phyloP scores from a whole-genome alignment of 2,329 filamentous ascomycete genomes.

The Fusarium pseudoanthophilum region DNA sequence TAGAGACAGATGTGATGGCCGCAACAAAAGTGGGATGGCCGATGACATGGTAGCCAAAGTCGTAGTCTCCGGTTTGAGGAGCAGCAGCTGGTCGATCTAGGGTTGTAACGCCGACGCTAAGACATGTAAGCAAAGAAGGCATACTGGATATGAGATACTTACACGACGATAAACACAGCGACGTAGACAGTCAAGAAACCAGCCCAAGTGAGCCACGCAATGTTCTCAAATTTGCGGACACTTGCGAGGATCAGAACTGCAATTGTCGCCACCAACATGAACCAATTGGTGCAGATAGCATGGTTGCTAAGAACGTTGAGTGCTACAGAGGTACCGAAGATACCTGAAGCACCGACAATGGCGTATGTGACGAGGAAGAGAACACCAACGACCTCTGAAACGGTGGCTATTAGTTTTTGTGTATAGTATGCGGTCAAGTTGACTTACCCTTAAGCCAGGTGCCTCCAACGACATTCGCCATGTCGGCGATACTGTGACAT shows the following conservation, averaged over 20 bases:
- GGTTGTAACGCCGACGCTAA: slow-evolving; percentile 53
- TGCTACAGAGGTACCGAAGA: slow-evolving; percentile 67
- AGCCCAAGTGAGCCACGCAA: slow-evolving; percentile 63
- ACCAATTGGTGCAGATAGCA: slow-evolving; percentile 68
- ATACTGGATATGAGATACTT: not conserved
- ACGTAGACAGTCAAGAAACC: slow-evolving; percentile 65
- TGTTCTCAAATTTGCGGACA: slow-evolving; percentile 55
- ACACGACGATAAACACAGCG: slow-evolving; percentile 65
- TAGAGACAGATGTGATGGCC: slow-evolving; percentile 59
- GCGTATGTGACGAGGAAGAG: slow-evolving; percentile 68
- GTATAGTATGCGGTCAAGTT: fast-evolving
- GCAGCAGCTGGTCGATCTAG: slow-evolving; percentile 65
- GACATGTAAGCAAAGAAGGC: too few species aligned
- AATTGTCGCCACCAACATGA: slow-evolving; percentile 62
- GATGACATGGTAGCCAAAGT: slow-evolving; percentile 64
- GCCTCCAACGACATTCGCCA: slow-evolving; percentile 67
- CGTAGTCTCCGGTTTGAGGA: slow-evolving; percentile 63
- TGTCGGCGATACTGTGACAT: slow-evolving; percentile 53
- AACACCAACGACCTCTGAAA: slow-evolving; percentile 60
- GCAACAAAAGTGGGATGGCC: slow-evolving; percentile 63
- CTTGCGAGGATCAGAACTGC: slow-evolving; percentile 61
- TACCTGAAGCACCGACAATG: slow-evolving; percentile 66
- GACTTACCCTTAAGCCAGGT: slow-evolving; percentile 51
- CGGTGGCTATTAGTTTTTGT: not conserved
- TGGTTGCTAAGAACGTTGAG: slow-evolving; percentile 70